A percentile compares a stretch with the other conserved stretches of the same genome.
These are phyloP conservation scores for Aquilaria agallochum DNA, from an alignment of 441 rosid species.

Conservation along the genomic window DNA sequence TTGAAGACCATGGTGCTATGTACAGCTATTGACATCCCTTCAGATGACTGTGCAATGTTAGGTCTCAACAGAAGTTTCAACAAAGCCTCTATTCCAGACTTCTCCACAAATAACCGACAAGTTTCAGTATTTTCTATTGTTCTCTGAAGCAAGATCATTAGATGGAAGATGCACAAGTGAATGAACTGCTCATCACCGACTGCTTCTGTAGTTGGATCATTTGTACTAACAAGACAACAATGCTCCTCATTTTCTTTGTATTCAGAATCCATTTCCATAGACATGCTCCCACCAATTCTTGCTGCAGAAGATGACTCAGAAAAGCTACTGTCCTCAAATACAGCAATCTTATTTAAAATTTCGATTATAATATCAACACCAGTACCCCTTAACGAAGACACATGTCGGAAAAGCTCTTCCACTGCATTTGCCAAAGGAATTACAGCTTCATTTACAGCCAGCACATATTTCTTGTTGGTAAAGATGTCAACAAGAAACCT, in stretches of 20 bases:
- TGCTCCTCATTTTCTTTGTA: slow-evolving; percentile 49
- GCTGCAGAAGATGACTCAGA: slow-evolving; percentile 52
- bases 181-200: slow-evolving; percentile 82
- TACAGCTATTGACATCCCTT: slow-evolving; percentile 94
- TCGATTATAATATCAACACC: slow-evolving; percentile 97
- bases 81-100: slow-evolving; percentile 91
- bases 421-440: slow-evolving; percentile 97
- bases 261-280: slow-evolving; percentile 95
- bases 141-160: slow-evolving; percentile 95
- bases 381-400: slow-evolving; percentile 71
- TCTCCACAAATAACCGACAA: slow-evolving; percentile 94
- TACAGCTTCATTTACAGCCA: slow-evolving; percentile 94
- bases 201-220: slow-evolving; percentile 41
- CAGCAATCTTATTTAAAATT: slow-evolving; percentile 75
- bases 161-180: slow-evolving; percentile 86
- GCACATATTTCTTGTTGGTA: slow-evolving; percentile 86
- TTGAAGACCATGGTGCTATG: slow-evolving; percentile 99
- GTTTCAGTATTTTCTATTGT: slow-evolving; percentile 97
- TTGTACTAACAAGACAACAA: slow-evolving; percentile 42
- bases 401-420: slow-evolving; percentile 98
- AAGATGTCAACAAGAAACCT: slow-evolving; percentile 81
- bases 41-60: slow-evolving; percentile 91
- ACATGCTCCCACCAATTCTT: slow-evolving; percentile 51
- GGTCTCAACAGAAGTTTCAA: slow-evolving; percentile 85
- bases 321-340: slow-evolving; percentile 46